Conservation (phyloP, 352 stramenopile species). For the Phytophthora constricta region DNA sequence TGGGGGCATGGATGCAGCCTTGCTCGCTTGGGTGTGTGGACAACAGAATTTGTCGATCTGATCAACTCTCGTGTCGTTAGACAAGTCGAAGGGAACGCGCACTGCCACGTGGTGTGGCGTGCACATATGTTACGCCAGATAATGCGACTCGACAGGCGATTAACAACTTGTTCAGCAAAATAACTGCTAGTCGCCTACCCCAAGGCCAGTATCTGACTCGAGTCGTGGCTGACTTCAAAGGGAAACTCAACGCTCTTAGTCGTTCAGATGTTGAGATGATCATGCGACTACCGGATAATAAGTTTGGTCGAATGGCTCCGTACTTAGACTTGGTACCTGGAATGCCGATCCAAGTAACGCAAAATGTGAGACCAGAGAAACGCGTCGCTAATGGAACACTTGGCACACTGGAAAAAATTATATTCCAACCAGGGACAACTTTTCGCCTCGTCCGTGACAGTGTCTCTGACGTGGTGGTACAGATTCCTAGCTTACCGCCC, state of each 20-base stretch:
- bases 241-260: not conserved
- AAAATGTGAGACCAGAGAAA: conserved; percentile 14
- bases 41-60: conserved; percentile 20
- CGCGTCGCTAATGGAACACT: conserved; percentile 12
- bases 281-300: not conserved
- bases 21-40: conserved; percentile 27
- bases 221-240: conserved; percentile 9
- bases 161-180: conserved; percentile 5
- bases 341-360: conserved; percentile 15
- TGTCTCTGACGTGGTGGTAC: not conserved
- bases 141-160: conserved; percentile 3
- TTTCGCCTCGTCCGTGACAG: conserved; percentile 12
- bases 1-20: conserved; percentile 34
- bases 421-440: conserved; percentile 2
- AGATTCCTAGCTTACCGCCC: not conserved
- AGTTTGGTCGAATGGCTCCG: conserved; percentile 6
- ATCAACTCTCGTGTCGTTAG: conserved; percentile 26
- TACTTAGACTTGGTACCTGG: conserved; percentile 15
- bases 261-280: not conserved
- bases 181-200: not conserved
- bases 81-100: not conserved
- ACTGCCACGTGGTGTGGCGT: not conserved
- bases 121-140: conserved; percentile 5
- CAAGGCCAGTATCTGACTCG: conserved; percentile 1
- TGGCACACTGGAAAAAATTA: conserved; percentile 1